Conservation (phyloP, 2,329 filamentous ascomycete genomes). For the Lachnellula suecica region DNA sequence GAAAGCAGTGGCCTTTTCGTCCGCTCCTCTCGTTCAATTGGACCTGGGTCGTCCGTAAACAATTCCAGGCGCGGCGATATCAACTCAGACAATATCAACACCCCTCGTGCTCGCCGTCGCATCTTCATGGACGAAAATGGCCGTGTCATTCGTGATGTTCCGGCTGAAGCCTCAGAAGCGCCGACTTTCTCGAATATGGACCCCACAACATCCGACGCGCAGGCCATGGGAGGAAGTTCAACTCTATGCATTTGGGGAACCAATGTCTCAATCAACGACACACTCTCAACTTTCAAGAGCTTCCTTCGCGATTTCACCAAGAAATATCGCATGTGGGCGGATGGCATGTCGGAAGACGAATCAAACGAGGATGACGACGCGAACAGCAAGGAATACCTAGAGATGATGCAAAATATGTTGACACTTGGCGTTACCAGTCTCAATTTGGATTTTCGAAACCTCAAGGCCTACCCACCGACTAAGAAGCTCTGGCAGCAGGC, state of each 20-base stretch:
- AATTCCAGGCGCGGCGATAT: constrained; percentile 80
- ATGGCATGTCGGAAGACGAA: constrained; percentile 78
- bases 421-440: constrained; percentile 80
- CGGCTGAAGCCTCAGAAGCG: constrained; percentile 53
- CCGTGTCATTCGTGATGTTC: constrained; percentile 55
- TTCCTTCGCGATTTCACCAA: constrained; percentile 89
- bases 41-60: constrained; percentile 46
- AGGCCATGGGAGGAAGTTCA: constrained; percentile 78
- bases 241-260: constrained; percentile 94
- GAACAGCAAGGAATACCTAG: constrained; percentile 78
- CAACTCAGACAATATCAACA: constrained; percentile 70
- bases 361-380: constrained; percentile 68
- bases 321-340: constrained; percentile 90
- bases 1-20: constrained; percentile 89
- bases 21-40: constrained; percentile 55
- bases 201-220: constrained; percentile 88
- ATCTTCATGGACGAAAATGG: constrained; percentile 58
- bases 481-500: constrained; percentile 94
- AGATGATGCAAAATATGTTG: constrained; percentile 87
- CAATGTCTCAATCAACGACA: constrained; percentile 90
- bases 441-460: constrained; percentile 84
- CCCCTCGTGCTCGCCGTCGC: constrained; percentile 50
- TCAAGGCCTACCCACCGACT: constrained; percentile 90
- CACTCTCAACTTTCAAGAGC: constrained; percentile 83
- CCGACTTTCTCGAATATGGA: constrained; percentile 63